Conservation (phyloP, 768 basidiomycete genomes). For the Pluteus cervinus region DNA sequence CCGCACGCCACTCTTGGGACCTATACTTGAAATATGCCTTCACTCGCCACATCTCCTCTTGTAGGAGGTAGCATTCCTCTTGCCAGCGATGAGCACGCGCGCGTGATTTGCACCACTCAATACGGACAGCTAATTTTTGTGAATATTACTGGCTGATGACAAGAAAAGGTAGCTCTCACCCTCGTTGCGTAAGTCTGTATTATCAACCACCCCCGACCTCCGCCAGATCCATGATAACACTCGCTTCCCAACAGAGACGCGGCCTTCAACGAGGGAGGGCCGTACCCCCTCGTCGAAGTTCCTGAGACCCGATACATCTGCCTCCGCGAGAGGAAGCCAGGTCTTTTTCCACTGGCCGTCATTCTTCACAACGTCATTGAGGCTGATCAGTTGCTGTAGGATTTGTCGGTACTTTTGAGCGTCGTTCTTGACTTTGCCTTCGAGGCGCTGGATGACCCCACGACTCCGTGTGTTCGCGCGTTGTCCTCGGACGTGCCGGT, state of each 20-base stretch:
- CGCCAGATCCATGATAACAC: slow-evolving; percentile 4
- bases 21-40: not conserved
- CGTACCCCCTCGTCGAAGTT: slow-evolving; percentile 2
- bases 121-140: too few relatives aligned
- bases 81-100: slow-evolving; percentile 3
- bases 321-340: not conserved
- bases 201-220: not conserved
- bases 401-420: slow-evolving; percentile 11
- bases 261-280: not conserved
- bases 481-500: slow-evolving; percentile 18
- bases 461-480: slow-evolving; percentile 16
- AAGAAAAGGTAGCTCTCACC: not conserved
- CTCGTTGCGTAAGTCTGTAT: too few relatives aligned
- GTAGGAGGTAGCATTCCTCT: slow-evolving; percentile 1
- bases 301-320: too few relatives aligned
- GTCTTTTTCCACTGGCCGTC: not conserved
- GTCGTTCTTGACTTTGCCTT: slow-evolving; percentile 10
- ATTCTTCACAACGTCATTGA: not conserved
- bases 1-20: not conserved
- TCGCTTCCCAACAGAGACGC: too few relatives aligned
- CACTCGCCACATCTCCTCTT: slow-evolving; percentile 3
- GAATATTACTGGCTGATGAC: too few relatives aligned
- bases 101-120: slow-evolving; percentile 2
- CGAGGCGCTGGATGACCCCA: slow-evolving; percentile 10
- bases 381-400: slow-evolving; percentile 3